Evolutionary conservation across 1,284 basidiomycete genomes (phyloP), one percentile per base, ranked within the genome.

Genomic region (Leccinum pachyderme): DNA sequence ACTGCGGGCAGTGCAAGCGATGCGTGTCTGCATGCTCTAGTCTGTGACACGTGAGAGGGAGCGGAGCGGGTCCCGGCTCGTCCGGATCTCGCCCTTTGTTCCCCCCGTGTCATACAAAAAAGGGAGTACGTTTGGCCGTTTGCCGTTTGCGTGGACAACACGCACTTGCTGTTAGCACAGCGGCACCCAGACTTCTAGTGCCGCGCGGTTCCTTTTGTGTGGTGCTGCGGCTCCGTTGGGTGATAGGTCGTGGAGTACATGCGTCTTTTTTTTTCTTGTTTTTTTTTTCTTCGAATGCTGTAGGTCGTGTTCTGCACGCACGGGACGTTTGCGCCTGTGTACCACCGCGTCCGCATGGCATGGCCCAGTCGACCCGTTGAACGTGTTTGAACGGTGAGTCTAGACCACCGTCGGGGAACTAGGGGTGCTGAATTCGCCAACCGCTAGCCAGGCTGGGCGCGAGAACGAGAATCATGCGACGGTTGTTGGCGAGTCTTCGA

Each of bases 71-170:
- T 46, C 51, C 60, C 57, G 49, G 57, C 25, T 47, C 11, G 22
- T 44, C 58, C 58, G 65, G 65, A 65, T 65, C 65, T 66, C 58
- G 61, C 53, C 51, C n/a, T 28, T 24, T 39, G 37, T 39, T 39
- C 37, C 37, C 11, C 37, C 39, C 39, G 39, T 22, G 39, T 41
- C 39, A 41, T 12, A 41, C 6, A 12, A 41, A 41, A 41, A 39
- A 22, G 39, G 39, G 39, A 41, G 39, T 41, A 41, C 39, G 11
- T 12, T 41, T 41, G 18, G 18, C 18, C 18, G n/a, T 50, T 54
- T 69, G 25, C 63, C 60, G 44, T 67, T 68, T 64, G 46, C 44
- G 64, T 66, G 49, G 37, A 37, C 18, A 39, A 55, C 64, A 67
- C 53, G 66, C 64, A 57, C 25, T 27, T 44, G 43, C 15, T 37